These are phyloP conservation scores for Apiospora saccharicola DNA, from an alignment of 2,329 filamentous ascomycete species.

Conservation along the genomic window DNA sequence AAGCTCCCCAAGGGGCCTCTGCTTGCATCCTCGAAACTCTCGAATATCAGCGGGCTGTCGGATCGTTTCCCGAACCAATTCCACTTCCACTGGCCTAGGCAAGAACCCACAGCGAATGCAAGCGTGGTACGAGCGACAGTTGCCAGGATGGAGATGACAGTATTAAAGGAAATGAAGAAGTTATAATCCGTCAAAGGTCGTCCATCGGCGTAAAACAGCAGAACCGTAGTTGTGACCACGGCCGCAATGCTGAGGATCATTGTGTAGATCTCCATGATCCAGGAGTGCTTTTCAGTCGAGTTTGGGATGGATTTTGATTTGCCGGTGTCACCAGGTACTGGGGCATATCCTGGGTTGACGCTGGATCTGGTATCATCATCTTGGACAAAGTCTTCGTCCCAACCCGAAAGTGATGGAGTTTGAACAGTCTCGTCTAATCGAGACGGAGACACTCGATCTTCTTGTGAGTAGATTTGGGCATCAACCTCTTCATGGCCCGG, in stretches of 20 bases:
- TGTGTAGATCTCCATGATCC: neutral
- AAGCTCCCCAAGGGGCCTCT: conserved; percentile 22
- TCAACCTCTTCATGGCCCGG: too few species aligned
- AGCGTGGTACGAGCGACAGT: neutral
- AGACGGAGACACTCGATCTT: too few species aligned
- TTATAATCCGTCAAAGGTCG: neutral
- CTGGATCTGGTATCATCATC: too few species aligned
- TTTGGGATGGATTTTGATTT: too few species aligned
- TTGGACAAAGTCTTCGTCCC: too few species aligned
- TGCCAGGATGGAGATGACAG: conserved; percentile 20
- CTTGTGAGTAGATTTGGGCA: too few species aligned
- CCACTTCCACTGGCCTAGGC: conserved; percentile 24
- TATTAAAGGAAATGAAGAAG: conserved; percentile 24
- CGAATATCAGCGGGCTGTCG: conserved; percentile 11
- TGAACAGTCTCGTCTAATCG: too few species aligned
- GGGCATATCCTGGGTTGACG: too few species aligned
- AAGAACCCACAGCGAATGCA: conserved; percentile 19
- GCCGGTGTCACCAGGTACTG: too few species aligned
- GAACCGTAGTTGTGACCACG: neutral
- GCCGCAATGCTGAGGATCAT: neutral
- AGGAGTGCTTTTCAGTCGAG: too few species aligned
- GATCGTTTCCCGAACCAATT: conserved; percentile 20
- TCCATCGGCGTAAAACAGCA: neutral
- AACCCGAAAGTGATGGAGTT: too few species aligned
- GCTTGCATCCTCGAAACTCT: conserved; percentile 23